Evolutionary conservation across 371 early-diverging fungal species (phyloP).

Genomic region (Coemansia sp.): DNA sequence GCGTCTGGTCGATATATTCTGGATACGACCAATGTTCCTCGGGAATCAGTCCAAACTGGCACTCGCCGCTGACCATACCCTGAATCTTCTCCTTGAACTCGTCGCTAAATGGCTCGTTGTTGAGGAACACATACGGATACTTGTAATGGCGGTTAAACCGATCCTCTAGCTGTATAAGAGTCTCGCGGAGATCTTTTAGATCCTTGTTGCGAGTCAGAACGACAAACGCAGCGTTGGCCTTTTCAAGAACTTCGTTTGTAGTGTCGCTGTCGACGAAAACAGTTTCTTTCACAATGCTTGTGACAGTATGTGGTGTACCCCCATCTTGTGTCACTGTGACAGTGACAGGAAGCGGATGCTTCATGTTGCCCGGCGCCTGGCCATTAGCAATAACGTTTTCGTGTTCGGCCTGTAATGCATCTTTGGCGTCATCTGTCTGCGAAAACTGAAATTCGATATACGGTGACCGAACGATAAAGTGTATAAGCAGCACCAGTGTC

Average conservation of each 20-base stretch:
- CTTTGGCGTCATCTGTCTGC: not conserved
- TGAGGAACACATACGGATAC: constrained; percentile 48
- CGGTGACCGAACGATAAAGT: constrained; percentile 33
- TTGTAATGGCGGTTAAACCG: constrained; percentile 80
- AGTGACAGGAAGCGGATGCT: constrained; percentile 30
- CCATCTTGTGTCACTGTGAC: constrained; percentile 18
- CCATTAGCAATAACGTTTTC: not conserved
- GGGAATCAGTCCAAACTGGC: constrained; percentile 63
- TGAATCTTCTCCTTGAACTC: constrained; percentile 71
- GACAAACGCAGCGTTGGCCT: constrained; percentile 64
- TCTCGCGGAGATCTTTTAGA: constrained; percentile 61
- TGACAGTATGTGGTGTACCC: constrained; percentile 12
- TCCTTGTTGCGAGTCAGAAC: constrained; percentile 75
- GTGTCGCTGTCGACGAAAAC: constrained; percentile 3
- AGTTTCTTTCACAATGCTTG: constrained; percentile 16
- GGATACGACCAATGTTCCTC: constrained; percentile 82
- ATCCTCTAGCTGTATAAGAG: constrained; percentile 77
- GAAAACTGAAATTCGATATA: not conserved
- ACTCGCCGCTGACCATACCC: constrained; percentile 59
- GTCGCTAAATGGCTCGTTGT: constrained; percentile 79
- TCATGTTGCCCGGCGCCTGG: not conserved
- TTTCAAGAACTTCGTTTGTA: not conserved
- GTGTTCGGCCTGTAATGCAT: not conserved
- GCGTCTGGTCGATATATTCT: constrained; percentile 62
- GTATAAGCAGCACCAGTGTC: constrained; percentile 25